Evolutionary conservation across 192 early-diverging fungal species (phyloP), one percentile per base, ranked within the genome.

Genomic region (Glomus cerebriforme): DNA sequence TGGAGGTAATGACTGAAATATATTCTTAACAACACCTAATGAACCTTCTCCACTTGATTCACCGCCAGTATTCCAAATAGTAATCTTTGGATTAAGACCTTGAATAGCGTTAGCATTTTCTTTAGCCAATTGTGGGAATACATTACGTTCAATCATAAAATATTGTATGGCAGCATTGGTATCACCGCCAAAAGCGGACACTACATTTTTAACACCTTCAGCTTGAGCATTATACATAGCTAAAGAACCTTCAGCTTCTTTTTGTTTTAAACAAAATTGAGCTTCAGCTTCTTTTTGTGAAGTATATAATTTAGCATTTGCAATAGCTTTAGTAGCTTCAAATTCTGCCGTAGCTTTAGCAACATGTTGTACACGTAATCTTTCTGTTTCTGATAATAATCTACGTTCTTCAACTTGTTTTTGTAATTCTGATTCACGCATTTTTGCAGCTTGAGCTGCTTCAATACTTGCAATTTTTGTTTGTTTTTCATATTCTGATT

Each of bases 51-150:
- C 59, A 54, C 3, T 54, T 15, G 67, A 49, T 19, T 64, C 77
- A n/a, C 68, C 68, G 43, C 86, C 86, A 47, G 85, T 87, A 79
- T 87, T 88, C 87, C 87, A 88, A 7, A 88, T 81, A 19, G 81
- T 83, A 69, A 88, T 87, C 79, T 88, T 88, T 63, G 87, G 87
- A 24, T 88, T 73, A 59, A 88, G 82, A 15, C 87, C 87, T 45
- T 82, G 76, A 67, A 88, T 82, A 5, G 87, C 87, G 19, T 87
- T 81, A 65, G 87, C 87, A 79, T 88, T 88, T 45, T 82, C 65
- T 34, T 82, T 80, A 32, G 87, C 87, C 39, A 88, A 79, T 7
- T 87, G 86, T 58, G 80, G 78, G 80, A 73, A 88, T 59, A 85
- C 66, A 62, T 84, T 84, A n/a, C 79, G 65, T 62, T 88, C 87